A percentile compares a stretch with the other conserved stretches of the same genome.
phyloP scores from a whole-genome alignment of 179 eudicot genomes.

The Gypsophila paniculata region DNA sequence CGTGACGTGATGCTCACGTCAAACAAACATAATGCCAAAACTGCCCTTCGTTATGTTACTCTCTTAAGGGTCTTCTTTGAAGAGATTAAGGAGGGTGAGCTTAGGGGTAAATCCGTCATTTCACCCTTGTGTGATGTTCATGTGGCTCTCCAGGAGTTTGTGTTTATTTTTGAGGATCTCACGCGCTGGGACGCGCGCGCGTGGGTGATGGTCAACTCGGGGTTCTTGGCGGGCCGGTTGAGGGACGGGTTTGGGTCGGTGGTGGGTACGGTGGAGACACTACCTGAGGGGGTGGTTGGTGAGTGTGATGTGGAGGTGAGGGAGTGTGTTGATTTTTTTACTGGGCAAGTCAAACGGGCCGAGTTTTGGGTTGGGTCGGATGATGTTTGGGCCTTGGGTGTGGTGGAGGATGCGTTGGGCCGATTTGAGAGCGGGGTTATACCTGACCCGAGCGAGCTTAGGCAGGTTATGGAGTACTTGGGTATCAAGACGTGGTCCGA shows the following conservation, averaged over 20 bases:
- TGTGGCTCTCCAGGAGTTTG: constrained; percentile 46
- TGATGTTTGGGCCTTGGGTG: constrained; percentile 29
- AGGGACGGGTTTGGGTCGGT: constrained; percentile 34
- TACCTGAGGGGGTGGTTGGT: constrained; percentile 19
- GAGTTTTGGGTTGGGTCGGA: constrained; percentile 33
- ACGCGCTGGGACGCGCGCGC: constrained; percentile 48
- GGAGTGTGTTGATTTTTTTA: constrained; percentile 31
- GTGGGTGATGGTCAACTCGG: constrained; percentile 50
- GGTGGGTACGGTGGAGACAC: constrained; percentile 34
- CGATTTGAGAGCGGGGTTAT: constrained; percentile 41
- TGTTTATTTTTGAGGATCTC: constrained; percentile 43
- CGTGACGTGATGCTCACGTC: constrained; percentile 20
- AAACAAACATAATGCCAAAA: constrained; percentile 39
- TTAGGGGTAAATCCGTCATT: constrained; percentile 17
- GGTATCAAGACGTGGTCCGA: constrained; percentile 54
- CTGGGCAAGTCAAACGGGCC: constrained; percentile 31
- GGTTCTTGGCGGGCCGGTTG: constrained; percentile 34
- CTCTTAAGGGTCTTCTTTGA: constrained; percentile 36
- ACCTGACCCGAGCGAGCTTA: constrained; percentile 50
- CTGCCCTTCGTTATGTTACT: constrained; percentile 39
- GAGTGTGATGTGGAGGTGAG: constrained; percentile 37
- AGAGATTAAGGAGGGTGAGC: constrained; percentile 29
- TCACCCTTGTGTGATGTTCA: constrained; percentile 35
- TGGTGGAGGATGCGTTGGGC: constrained; percentile 30
- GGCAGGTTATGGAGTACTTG: constrained; percentile 47